Conservation (phyloP, 177 flowering plant genomes). For the Vitis hybrid region DNA sequence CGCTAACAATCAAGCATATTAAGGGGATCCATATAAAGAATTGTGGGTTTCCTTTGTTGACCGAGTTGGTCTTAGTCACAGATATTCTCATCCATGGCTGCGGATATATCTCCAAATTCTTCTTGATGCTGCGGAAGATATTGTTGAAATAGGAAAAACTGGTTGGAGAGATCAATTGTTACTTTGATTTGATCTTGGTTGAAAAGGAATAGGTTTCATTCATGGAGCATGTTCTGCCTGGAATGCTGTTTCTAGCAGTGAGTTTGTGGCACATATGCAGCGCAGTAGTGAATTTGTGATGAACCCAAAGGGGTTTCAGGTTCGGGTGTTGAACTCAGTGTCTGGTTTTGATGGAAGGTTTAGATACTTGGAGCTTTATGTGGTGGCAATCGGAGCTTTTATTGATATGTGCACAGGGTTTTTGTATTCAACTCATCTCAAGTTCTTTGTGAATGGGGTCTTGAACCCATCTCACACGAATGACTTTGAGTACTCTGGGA, state of each 20-base stretch:
- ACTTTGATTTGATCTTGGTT: neutral
- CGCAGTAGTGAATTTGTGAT: conserved; percentile 44
- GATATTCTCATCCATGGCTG: too few species aligned
- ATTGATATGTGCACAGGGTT: conserved; percentile 91
- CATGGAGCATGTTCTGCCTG: conserved; percentile 86
- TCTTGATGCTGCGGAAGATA: too few species aligned
- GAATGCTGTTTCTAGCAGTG: conserved; percentile 71
- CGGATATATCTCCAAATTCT: too few species aligned
- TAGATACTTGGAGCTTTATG: conserved; percentile 77
- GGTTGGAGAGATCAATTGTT: too few species aligned
- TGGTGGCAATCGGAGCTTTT: conserved; percentile 69
- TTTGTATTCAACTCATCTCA: conserved; percentile 85
- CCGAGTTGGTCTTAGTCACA: too few species aligned
- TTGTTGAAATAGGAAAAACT: too few species aligned
- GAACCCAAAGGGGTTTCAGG: conserved; percentile 64
- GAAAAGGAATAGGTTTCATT: conserved; percentile 80
- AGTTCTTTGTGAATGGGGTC: conserved; percentile 75
- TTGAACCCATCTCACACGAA: conserved; percentile 90
- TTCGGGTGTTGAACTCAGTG: conserved; percentile 82
- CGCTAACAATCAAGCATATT: too few species aligned
- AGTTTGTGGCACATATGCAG: conserved; percentile 93
- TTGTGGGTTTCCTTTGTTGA: too few species aligned
- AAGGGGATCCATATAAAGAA: too few species aligned
- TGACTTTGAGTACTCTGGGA: conserved; percentile 91
- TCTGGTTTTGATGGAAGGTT: conserved; percentile 69